These are phyloP conservation scores for Trematosphaeria pertusa DNA, from an alignment of 2,329 filamentous ascomycete species.

Conservation along the genomic window DNA sequence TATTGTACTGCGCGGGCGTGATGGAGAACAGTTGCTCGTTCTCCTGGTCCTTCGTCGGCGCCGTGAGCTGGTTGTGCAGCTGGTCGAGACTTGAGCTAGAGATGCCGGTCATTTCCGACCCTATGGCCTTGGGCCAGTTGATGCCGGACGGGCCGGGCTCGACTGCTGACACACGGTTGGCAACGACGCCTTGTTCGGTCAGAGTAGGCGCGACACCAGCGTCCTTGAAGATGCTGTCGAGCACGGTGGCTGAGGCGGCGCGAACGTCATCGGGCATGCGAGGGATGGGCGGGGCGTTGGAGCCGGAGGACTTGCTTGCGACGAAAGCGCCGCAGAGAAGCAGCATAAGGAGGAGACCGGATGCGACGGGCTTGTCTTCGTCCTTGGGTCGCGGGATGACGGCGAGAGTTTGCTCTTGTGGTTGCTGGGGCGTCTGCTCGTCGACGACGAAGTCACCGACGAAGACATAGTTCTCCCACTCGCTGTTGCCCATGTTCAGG, in stretches of 20 bases:
- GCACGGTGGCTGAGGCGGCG: slow-evolving; percentile 76
- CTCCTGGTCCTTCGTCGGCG: slow-evolving; percentile 81
- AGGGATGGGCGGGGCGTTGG: slow-evolving; percentile 73
- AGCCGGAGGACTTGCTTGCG: slow-evolving; percentile 80
- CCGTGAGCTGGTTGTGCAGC: slow-evolving; percentile 55
- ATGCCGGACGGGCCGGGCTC: slow-evolving; percentile 48
- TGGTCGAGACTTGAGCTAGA: slow-evolving; percentile 47
- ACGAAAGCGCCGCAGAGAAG: slow-evolving; percentile 96
- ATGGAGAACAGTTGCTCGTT: slow-evolving; percentile 88
- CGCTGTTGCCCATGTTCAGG: slow-evolving; percentile 75
- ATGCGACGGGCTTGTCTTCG: slow-evolving; percentile 70
- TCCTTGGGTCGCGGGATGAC: slow-evolving; percentile 53
- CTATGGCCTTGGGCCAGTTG: slow-evolving; percentile 47
- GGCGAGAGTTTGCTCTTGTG: slow-evolving; percentile 48
- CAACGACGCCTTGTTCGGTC: slow-evolving; percentile 50
- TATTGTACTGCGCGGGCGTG: slow-evolving; percentile 86
- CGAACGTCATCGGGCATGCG: slow-evolving; percentile 82
- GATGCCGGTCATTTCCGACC: slow-evolving; percentile 44
- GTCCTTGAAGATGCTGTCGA: slow-evolving; percentile 84
- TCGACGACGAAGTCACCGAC: slow-evolving; percentile 74
- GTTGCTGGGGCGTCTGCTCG: slow-evolving; percentile 46
- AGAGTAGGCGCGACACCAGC: slow-evolving; percentile 64
- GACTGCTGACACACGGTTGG: slow-evolving; percentile 59
- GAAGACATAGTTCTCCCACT: slow-evolving; percentile 85
- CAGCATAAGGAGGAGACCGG: slow-evolving; percentile 89